Base-by-base conservation (phyloP, 2,329 filamentous ascomycete genomes). In the Fusarium sp. region DNA sequence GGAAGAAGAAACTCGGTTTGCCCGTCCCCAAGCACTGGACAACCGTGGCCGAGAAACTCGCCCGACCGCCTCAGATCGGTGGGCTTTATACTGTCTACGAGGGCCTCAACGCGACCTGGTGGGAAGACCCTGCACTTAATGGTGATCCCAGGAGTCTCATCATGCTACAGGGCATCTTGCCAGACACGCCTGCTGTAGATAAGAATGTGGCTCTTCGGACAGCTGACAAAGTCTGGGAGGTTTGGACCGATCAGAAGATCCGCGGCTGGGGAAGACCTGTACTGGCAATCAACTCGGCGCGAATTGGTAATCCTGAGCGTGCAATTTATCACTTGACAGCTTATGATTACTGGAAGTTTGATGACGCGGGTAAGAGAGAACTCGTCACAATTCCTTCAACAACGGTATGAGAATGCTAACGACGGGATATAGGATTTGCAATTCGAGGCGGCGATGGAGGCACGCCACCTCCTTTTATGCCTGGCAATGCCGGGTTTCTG, bases 1-100 rank as follows among this genome's bases (percentile, higher is more conserved):
- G 85, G 85, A 83, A 83, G 67, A 55, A 73, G 42, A 76, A 84
- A 4, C 80, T 82, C 43, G 73, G 73, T 3, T 73, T 78, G n/a
- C 40, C 75, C 0, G 71, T 80, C 0, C 84, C 85, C 0, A 41
- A 65, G 0, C 64, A 70, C 3, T 88, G 85, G 85, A 71, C 70
- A 1, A 70, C 70, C 1, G 82, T 87, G 4, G 75, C 78, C 24
- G 76, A 83, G 10, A 79, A 80, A n/a, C 76, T 88, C 11, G 83
- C 85, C 0, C 79, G 80, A 0, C 75, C 88, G 8, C 83, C 85
- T 0, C 73, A 80, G 2, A 74, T 80, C 3, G 76, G 83, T 43
- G 76, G 75, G 13, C 79, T 83, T 1, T 87, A 86, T 49, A 75
- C 83, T 2, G 77, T 85, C 3, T 87, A 86, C 64, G 81, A 86